Evolutionary conservation across 108 stramenopile genomes (phyloP).

Genomic region (Cyclotella baltica): DNA sequence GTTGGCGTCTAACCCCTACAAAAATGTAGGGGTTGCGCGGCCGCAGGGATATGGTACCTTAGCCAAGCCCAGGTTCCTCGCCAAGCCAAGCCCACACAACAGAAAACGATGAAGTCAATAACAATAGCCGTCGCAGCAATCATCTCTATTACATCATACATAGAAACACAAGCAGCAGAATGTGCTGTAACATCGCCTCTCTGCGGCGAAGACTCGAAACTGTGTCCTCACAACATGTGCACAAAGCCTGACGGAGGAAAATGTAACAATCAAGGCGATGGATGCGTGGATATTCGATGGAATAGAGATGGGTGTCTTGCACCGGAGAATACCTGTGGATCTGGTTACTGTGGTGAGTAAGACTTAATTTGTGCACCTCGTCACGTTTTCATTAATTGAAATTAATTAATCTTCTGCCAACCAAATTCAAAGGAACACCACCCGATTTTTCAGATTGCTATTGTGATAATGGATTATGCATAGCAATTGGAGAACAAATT

Average conservation of each 20-base stretch:
- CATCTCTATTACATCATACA: neutral
- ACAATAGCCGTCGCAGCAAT: neutral
- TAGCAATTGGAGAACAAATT: neutral
- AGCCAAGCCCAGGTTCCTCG: too few species aligned
- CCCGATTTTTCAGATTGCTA: slow-evolving; percentile 1
- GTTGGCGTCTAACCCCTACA: too few species aligned
- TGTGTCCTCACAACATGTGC: slow-evolving; percentile 3
- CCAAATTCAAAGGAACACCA: neutral
- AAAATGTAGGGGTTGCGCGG: too few species aligned
- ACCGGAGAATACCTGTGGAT: neutral
- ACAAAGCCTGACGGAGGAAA: slow-evolving; percentile 7
- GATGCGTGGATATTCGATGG: slow-evolving; percentile 8
- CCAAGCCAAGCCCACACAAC: too few species aligned
- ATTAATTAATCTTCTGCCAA: neutral
- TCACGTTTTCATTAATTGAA: neutral
- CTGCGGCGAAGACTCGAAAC: slow-evolving; percentile 7
- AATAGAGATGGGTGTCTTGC: neutral
- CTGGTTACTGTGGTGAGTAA: slow-evolving; percentile 4
- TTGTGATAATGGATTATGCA: slow-evolving; percentile 2
- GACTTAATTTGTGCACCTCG: neutral
- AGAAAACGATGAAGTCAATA: neutral
- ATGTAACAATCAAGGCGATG: neutral
- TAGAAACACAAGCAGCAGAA: neutral
- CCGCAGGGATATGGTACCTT: too few species aligned
- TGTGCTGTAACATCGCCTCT: neutral